phyloP scores from a whole-genome alignment of 2,329 filamentous ascomycete genomes.

The Paradendryphiella salina region DNA sequence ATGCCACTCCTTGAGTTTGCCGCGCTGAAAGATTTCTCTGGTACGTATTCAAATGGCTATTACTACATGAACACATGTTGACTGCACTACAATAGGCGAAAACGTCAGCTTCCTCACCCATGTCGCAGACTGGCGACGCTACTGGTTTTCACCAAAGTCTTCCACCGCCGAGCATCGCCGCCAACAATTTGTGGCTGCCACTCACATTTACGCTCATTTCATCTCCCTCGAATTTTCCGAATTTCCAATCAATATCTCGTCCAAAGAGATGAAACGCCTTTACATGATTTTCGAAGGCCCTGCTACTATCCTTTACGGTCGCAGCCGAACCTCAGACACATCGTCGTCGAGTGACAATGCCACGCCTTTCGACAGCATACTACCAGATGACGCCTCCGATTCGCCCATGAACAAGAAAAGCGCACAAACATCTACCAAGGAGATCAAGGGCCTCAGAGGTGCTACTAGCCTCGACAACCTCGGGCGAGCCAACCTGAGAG shows the following conservation, averaged over 20 bases:
- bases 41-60: neutral
- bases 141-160: conserved; percentile 31
- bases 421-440: conserved; percentile 21
- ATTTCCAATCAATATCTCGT: conserved; percentile 44
- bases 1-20: conserved; percentile 40
- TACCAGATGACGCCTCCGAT: conserved; percentile 15
- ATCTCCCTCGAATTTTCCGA: conserved; percentile 42
- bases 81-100: conserved; percentile 27
- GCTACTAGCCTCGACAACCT: conserved; percentile 31
- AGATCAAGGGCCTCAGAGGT: conserved; percentile 19
- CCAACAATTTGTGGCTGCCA: conserved; percentile 36
- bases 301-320: conserved; percentile 27
- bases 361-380: conserved; percentile 36
- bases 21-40: conserved; percentile 39
- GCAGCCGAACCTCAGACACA: conserved; percentile 19
- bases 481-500: conserved; percentile 36
- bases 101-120: conserved; percentile 44
- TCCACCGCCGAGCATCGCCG: conserved; percentile 30
- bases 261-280: conserved; percentile 33
- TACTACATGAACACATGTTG: neutral
- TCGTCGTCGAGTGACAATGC: conserved; percentile 26
- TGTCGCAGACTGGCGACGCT: conserved; percentile 39
- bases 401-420: conserved; percentile 21
- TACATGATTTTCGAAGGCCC: conserved; percentile 33
- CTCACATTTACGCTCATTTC: conserved; percentile 41